Evolutionary conservation across 345 rosid species (phyloP).

Genomic region (Salix viminalis): DNA sequence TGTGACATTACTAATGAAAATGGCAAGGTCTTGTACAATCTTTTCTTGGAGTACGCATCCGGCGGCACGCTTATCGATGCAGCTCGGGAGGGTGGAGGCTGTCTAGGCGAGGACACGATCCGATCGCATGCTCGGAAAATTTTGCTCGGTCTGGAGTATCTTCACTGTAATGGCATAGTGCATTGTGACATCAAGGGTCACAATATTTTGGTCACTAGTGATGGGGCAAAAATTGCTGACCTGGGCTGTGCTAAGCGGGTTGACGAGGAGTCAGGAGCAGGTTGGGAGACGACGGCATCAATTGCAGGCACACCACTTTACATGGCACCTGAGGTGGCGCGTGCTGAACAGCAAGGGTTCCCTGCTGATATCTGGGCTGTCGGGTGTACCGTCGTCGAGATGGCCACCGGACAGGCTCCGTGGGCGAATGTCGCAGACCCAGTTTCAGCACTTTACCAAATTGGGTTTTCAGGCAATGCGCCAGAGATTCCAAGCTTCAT

Average conservation of each 20-base stretch:
- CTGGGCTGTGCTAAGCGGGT: constrained; percentile 52
- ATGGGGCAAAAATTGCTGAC: constrained; percentile 53
- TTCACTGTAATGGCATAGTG: constrained; percentile 53
- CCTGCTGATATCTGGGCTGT: constrained; percentile 61
- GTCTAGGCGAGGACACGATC: constrained; percentile 38
- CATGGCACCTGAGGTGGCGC: constrained; percentile 74
- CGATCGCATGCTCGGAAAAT: constrained; percentile 43
- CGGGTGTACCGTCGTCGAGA: constrained; percentile 55
- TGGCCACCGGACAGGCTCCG: constrained; percentile 48
- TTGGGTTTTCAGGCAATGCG: constrained; percentile 39
- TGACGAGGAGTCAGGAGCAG: neutral
- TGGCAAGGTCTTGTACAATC: constrained; percentile 49
- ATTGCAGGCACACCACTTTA: constrained; percentile 47
- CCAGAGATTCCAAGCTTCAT: constrained; percentile 42
- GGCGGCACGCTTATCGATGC: constrained; percentile 53
- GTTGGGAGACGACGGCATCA: neutral
- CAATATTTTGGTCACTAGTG: constrained; percentile 39
- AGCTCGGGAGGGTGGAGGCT: constrained; percentile 34
- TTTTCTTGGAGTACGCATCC: constrained; percentile 63
- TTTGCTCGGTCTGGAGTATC: constrained; percentile 44
- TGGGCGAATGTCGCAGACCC: constrained; percentile 40
- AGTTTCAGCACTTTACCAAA: constrained; percentile 38
- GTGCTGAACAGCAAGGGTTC: constrained; percentile 47
- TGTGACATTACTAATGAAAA: constrained; percentile 43
- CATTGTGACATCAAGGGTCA: constrained; percentile 76